Evolutionary conservation across 2,329 filamentous ascomycete genomes (phyloP).

Genomic region (Cladophialophora chaetospira): DNA sequence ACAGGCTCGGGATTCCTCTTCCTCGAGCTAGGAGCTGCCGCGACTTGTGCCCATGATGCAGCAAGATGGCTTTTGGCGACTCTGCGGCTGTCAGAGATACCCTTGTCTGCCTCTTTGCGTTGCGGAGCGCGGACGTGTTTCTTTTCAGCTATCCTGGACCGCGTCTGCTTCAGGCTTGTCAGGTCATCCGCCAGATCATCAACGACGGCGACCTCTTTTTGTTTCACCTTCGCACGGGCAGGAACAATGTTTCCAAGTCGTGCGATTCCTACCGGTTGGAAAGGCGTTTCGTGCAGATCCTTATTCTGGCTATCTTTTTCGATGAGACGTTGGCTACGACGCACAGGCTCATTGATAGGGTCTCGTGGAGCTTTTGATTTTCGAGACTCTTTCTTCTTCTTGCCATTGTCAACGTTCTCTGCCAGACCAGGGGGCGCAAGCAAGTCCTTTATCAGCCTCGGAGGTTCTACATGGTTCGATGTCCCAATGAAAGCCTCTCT

Average conservation of each 20-base stretch:
- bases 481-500: too few species aligned
- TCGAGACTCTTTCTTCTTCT: neutral
- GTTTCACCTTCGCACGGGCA: too few species aligned
- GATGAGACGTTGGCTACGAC: conserved; percentile 21
- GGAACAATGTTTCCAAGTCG: neutral
- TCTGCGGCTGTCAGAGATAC: neutral
- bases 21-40: neutral
- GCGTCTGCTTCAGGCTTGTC: neutral
- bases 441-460: neutral
- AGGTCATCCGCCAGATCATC: neutral
- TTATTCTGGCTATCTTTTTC: neutral
- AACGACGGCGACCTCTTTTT: too few species aligned
- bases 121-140: neutral
- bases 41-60: neutral
- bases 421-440: neutral
- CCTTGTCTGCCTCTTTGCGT: neutral
- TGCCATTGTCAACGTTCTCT: neutral
- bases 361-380: neutral
- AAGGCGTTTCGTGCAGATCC: neutral
- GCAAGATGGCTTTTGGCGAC: neutral
- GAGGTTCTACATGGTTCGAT: too few species aligned
- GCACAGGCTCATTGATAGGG: neutral
- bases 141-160: neutral
- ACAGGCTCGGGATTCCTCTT: neutral
- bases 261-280: neutral